A percentile compares a stretch with the other conserved stretches of the same genome.
Evolutionary conservation across 768 basidiomycete species (phyloP).

Genomic region (Coprinellus aureogranulatus): DNA sequence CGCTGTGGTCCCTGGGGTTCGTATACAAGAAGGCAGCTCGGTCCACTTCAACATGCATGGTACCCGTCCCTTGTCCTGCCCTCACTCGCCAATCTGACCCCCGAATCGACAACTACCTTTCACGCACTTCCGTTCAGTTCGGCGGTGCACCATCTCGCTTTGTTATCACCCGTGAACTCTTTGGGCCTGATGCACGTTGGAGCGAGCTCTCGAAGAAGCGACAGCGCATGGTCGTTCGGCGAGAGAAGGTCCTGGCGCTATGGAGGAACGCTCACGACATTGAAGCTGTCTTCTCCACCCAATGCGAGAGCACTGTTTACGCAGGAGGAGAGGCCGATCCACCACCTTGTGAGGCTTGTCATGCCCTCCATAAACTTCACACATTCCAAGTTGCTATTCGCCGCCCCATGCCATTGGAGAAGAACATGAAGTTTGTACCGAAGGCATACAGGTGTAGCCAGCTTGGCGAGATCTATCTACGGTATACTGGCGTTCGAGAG

Average conservation of each 20-base stretch:
- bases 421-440: constrained; percentile 15
- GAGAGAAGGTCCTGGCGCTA: constrained; percentile 6
- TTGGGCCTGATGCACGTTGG: not conserved
- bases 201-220: not conserved
- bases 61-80: constrained; percentile 12
- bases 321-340: not conserved
- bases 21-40: constrained; percentile 1
- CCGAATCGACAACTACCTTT: constrained; percentile 7
- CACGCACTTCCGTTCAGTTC: constrained; percentile 5
- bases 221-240: not conserved
- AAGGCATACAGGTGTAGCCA: constrained; percentile 8
- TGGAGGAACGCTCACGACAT: not conserved
- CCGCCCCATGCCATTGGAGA: constrained; percentile 10
- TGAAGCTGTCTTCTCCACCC: constrained; percentile 10
- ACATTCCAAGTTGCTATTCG: constrained; percentile 13
- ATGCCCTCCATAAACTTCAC: constrained; percentile 1
- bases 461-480: constrained; percentile 11
- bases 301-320: constrained; percentile 3
- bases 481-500: constrained; percentile 14
- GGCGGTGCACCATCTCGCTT: constrained; percentile 12
- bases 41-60: not conserved
- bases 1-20: not conserved
- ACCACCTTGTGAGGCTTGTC: constrained; percentile 8
- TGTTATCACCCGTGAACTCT: not conserved
- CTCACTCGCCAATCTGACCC: constrained; percentile 8